Evolutionary conservation across 768 basidiomycete species (phyloP).

Genomic region (Crassisporium funariophilum): DNA sequence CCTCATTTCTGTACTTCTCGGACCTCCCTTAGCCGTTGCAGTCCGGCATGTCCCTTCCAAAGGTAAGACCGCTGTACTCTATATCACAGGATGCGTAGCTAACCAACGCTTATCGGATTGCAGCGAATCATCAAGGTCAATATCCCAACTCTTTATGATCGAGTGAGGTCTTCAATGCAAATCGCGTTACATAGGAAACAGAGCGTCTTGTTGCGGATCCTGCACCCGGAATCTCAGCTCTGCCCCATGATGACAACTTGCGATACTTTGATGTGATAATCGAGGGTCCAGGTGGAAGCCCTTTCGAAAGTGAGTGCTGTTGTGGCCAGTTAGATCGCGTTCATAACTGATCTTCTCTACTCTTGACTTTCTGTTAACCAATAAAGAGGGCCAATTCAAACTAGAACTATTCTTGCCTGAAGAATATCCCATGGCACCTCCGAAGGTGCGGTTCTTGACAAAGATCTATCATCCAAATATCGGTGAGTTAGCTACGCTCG

Average conservation of each 20-base stretch:
- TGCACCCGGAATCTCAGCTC: constrained; percentile 94
- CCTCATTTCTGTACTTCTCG: background rate
- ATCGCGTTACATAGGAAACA: constrained; percentile 70
- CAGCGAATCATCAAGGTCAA: constrained; percentile 56
- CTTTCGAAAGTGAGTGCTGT: constrained; percentile 69
- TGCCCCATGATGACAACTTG: constrained; percentile 95
- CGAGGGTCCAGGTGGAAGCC: constrained; percentile 91
- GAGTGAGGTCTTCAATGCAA: background rate
- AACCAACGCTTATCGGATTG: constrained; percentile 22
- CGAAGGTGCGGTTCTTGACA: constrained; percentile 96
- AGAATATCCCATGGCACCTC: constrained; percentile 99
- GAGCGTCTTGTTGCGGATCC: constrained; percentile 96
- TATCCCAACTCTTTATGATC: constrained; percentile 11
- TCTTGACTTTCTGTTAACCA: too few relatives aligned
- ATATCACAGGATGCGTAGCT: background rate
- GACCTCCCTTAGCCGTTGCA: background rate
- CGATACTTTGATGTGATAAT: constrained; percentile 99
- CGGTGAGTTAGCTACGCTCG: constrained; percentile 55
- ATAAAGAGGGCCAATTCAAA: constrained; percentile 84
- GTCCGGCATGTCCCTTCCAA: constrained; percentile 49
- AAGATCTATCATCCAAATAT: constrained; percentile 99
- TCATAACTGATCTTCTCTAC: constrained; percentile 4
- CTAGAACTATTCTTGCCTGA: constrained; percentile 98
- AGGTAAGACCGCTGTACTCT: constrained; percentile 35
- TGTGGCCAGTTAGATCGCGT: constrained; percentile 1